Conservation (phyloP, 2,329 filamentous ascomycete species). For the Passalora sequoiae region DNA sequence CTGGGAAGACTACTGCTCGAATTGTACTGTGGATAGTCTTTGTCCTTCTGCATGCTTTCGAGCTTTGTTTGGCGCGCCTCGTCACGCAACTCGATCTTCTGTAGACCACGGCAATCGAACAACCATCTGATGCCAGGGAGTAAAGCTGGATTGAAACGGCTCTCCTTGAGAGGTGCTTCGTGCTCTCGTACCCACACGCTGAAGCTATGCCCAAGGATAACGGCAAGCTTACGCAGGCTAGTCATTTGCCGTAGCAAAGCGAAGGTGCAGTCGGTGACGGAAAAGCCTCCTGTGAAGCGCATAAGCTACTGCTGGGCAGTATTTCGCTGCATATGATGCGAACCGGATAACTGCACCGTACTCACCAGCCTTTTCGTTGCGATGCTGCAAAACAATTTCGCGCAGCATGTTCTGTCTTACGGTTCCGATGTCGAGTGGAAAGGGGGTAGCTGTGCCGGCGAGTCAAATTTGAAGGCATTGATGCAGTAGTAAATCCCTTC, state of each 20-base stretch:
- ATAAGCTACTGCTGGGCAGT: too few species aligned
- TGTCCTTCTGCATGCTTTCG: constrained; percentile 7
- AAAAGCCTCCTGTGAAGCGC: constrained; percentile 23
- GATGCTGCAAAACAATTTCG: constrained; percentile 26
- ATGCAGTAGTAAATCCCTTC: constrained; percentile 24
- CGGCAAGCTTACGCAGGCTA: constrained; percentile 6
- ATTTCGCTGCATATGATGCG: too few species aligned
- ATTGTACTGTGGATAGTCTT: constrained; percentile 14
- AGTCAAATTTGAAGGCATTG: constrained; percentile 29
- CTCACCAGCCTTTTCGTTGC: constrained; percentile 15
- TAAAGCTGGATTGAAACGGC: constrained; percentile 15
- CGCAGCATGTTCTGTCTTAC: constrained; percentile 17
- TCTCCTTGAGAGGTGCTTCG: not conserved
- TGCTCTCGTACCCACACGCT: not conserved
- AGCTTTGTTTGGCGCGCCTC: constrained; percentile 8
- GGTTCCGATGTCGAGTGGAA: constrained; percentile 15
- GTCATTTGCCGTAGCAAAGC: constrained; percentile 17
- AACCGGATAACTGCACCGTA: too few species aligned
- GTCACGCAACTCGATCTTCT: constrained; percentile 18
- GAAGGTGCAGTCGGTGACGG: constrained; percentile 20
- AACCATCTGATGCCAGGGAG: constrained; percentile 18
- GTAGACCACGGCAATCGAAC: constrained; percentile 20
- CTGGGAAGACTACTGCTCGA: not conserved
- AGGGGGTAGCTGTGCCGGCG: constrained; percentile 21
- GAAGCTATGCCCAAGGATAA: not conserved